phyloP scores from a whole-genome alignment of 352 stramenopile species.

The Globisporangium iwayamae region DNA sequence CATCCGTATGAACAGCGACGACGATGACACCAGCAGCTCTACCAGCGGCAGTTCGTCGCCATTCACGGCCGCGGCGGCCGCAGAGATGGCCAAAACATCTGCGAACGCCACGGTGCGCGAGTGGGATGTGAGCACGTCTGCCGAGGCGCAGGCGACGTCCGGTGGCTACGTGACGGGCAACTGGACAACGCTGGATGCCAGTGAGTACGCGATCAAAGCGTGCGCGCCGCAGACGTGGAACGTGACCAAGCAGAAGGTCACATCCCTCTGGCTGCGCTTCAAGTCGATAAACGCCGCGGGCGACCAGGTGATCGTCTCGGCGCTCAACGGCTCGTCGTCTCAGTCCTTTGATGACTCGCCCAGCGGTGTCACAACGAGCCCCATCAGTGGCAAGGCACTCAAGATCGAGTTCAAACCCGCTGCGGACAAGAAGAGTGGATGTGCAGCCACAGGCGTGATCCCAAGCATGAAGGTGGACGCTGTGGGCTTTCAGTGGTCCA shows the following conservation, averaged over 20 bases:
- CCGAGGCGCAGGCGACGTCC: constrained; percentile 18
- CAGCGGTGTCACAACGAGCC: constrained; percentile 25
- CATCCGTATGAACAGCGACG: constrained; percentile 2
- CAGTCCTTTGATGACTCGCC: constrained; percentile 23
- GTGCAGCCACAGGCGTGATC: constrained; percentile 11
- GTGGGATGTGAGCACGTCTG: constrained; percentile 7
- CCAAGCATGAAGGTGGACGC: constrained; percentile 28
- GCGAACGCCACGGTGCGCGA: constrained; percentile 2
- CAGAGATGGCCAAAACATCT: not conserved
- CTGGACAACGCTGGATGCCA: constrained; percentile 26
- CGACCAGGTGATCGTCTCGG: constrained; percentile 36
- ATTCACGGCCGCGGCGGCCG: constrained; percentile 11
- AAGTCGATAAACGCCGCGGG: constrained; percentile 26
- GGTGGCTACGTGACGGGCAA: constrained; percentile 37
- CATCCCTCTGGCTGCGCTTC: constrained; percentile 41
- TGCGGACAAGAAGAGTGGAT: constrained; percentile 16
- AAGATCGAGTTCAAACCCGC: constrained; percentile 43
- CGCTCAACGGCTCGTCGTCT: constrained; percentile 29
- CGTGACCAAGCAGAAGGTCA: constrained; percentile 41
- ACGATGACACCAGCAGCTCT: not conserved
- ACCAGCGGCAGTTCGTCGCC: not conserved
- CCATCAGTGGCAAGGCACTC: constrained; percentile 31
- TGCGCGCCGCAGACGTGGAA: constrained; percentile 45
- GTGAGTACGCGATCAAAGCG: constrained; percentile 32
- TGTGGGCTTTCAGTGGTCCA: constrained; percentile 38